Base-by-base conservation (phyloP, 1,139 yeast genomes). In the Suhomyces ambrosiae region DNA sequence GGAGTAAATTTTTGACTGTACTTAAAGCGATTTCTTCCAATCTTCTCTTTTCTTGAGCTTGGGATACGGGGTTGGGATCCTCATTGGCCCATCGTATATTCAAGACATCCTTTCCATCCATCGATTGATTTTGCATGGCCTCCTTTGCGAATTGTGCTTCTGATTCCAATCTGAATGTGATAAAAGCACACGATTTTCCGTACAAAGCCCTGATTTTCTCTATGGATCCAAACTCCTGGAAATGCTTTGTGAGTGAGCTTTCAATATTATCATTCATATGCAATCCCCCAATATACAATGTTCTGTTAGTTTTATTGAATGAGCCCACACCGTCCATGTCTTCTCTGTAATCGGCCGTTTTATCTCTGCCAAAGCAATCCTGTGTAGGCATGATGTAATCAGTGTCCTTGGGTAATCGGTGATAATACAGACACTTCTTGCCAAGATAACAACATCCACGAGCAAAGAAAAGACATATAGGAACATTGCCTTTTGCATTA, bases 251-350 rank as follows among this genome's bases (percentile, higher is more conserved):
- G 16, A 71, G 27, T 7, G 51, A 36, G 8, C 53, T 53, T 32
- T 71, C 74, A 4, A 60, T 51, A n/a, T 43, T 41, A 13, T 58
- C 54, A 22, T 45, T 51, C 49, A 62, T 53, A 32, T 61, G 66
- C 16, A 88, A 65, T 2, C 88, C 82, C 14, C 95, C 95, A 2
- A 92, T 76, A 54, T 84, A 90, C 7, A 92, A 58, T 0, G 97
- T 88, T 39, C 82, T 64, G 56, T 89, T 90, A 17, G 70, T 70
- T 25, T 73, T 65, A 48, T 77, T 72, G 54, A 90, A 82, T n/a
- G 90, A 81, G 0, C 97, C 98, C 2, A 88, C 85, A 15, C 97
- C 98, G 30, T 86, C 82, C 96, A 89, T 88, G 60, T 92, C 98
- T 49, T 90, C 97, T 47, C 89, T 69, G 55, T 87, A 87, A 30